Base-by-base conservation (phyloP, 2,329 filamentous ascomycete species). In the Furcasterigmium furcatum region DNA sequence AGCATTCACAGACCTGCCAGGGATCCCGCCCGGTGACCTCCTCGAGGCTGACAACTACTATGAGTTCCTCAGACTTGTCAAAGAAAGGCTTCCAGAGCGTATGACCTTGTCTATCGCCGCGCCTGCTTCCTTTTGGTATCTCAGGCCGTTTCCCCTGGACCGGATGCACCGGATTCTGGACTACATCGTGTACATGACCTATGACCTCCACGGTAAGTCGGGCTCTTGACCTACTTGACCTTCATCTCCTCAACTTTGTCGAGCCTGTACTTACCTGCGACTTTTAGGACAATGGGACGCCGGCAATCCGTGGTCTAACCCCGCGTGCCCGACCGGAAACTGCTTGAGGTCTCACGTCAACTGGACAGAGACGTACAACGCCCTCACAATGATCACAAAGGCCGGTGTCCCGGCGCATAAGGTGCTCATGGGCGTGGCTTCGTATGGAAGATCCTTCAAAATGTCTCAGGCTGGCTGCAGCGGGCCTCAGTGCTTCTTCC, bases 311-410 rank as follows among this genome's bases (percentile, higher is more conserved):
- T 40, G 38, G 38, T 40, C 55, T 20, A 55, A 42, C 32, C 48
- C 55, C 2, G 58, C 58, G 22, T 63, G 61, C 42, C 47, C 54
- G 8, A 50, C 13, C 20, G 60, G 60, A 8, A 63, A 61, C 49
- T 63, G 61, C 30, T 50, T 66, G 2, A 52, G 68, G 2, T 58
- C 52, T 3, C 61, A 68, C 36, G 55, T 69, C 19, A 71, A 71
- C 50, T 24, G 55, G 21, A 70, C 67, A 2, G 65, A 71, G 46
- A 66, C 63, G 1, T 41, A 47, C 1, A 51, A 52, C 20, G 47
- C 65, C 1, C 52, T 72, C 8, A 47, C 59, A 1, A 43, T 42
- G 22, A 49, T 70, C 1, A 64, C 61, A 8, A 63, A 62, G 32
- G 61, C 62, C 0, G 61, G 59, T 7, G 59, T 64, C 0, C 49